Percentiles rank a stretch among this genome's conserved stretches.
phyloP scores from a whole-genome alignment of 176 grass and related monocot species.

The Aegilops umbellulata region DNA sequence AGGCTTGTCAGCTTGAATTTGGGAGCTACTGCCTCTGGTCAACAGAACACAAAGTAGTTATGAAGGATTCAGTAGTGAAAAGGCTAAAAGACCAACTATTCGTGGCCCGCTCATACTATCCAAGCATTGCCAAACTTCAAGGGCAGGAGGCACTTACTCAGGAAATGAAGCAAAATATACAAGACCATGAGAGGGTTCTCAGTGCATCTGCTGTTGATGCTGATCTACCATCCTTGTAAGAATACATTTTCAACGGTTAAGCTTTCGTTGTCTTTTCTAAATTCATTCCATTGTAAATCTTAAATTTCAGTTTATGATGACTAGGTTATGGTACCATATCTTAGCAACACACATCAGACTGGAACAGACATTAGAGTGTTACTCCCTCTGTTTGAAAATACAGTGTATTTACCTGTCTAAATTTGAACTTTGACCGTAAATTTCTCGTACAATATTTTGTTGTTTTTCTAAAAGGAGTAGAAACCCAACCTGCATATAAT shows the following conservation, averaged over 20 bases:
- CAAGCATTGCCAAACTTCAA: constrained; percentile 66
- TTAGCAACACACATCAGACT: no score
- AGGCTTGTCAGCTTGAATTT: constrained; percentile 80
- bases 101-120: constrained; percentile 72
- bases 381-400: no score
- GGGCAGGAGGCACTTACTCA: constrained; percentile 52
- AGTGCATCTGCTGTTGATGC: constrained; percentile 71
- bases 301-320: constrained; percentile 5
- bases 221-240: constrained; percentile 83
- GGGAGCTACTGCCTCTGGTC: constrained; percentile 98
- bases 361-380: no score
- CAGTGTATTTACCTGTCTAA: neutral
- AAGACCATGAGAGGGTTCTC: constrained; percentile 76
- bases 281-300: constrained; percentile 15
- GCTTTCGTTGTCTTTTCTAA: neutral
- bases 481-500: neutral
- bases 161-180: constrained; percentile 71
- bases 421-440: no score
- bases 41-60: constrained; percentile 68
- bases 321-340: neutral
- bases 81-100: constrained; percentile 80
- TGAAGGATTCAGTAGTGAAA: constrained; percentile 63
- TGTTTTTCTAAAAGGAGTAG: neutral
- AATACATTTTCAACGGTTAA: constrained; percentile 7
- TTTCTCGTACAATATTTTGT: neutral